phyloP scores from a whole-genome alignment of 257 asterid species.

The Penstemon eatonii region DNA sequence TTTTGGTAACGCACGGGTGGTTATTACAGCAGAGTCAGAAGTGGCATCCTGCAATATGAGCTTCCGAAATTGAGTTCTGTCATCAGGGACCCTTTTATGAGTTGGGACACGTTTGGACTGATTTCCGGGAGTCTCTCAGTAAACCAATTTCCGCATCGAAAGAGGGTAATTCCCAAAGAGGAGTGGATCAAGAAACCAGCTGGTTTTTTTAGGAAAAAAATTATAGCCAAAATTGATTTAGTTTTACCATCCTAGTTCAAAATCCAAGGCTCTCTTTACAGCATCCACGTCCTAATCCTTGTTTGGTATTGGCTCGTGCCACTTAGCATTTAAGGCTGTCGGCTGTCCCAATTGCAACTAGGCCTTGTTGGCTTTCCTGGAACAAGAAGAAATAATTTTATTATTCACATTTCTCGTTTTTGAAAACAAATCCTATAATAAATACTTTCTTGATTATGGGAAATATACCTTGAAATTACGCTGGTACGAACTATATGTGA shows the following conservation, averaged over 20 bases:
- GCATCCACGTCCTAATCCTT: constrained; percentile 64
- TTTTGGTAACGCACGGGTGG: constrained; percentile 53
- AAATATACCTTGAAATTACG: constrained; percentile 61
- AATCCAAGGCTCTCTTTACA: constrained; percentile 73
- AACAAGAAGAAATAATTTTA: background rate
- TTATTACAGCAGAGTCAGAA: constrained; percentile 70
- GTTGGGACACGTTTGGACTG: constrained; percentile 36
- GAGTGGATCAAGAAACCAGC: constrained; percentile 95
- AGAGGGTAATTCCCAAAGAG: constrained; percentile 81
- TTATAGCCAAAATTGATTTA: constrained; percentile 3
- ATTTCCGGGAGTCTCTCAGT: constrained; percentile 64
- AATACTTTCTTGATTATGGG: too few relatives aligned
- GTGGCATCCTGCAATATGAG: constrained; percentile 58
- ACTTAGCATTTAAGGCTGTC: constrained; percentile 61
- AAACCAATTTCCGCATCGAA: constrained; percentile 77
- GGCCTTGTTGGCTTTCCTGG: constrained; percentile 66
- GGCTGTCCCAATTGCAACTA: constrained; percentile 37
- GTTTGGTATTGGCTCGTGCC: constrained; percentile 74
- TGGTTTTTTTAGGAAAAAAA: background rate
- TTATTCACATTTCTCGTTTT: too few relatives aligned
- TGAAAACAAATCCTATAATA: too few relatives aligned
- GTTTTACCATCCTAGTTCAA: constrained; percentile 78
- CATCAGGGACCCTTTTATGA: constrained; percentile 63
- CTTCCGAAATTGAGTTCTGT: constrained; percentile 47
- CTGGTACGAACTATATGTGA: constrained; percentile 58